These are phyloP conservation scores for Talinum fruticosum DNA, from an alignment of 148 eudicot genomes.

Conservation along the genomic window DNA sequence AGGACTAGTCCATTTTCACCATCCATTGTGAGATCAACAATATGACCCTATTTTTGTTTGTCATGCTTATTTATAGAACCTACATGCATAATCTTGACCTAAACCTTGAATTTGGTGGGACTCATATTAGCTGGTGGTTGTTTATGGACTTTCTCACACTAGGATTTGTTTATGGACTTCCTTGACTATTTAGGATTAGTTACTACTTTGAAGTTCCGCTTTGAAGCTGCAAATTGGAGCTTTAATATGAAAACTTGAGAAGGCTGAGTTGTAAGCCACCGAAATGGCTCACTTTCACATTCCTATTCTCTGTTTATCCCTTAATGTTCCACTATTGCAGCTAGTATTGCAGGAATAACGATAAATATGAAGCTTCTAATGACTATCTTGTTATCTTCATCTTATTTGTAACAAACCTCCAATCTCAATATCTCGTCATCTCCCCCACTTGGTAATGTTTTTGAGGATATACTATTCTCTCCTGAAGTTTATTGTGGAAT, in stretches of 20 bases:
- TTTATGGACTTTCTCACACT: not conserved
- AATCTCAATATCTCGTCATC: not conserved
- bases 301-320: no score
- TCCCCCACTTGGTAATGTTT: not conserved
- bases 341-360: no score
- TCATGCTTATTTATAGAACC: not conserved
- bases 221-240: not conserved
- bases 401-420: no score
- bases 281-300: no score
- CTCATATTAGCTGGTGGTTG: not conserved
- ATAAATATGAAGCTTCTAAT: no score
- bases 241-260: not conserved
- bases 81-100: not conserved
- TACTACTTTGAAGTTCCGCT: not conserved
- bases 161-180: not conserved
- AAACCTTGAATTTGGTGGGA: not conserved
- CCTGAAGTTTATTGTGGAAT: not conserved
- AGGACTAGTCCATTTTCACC: not conserved
- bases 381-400: no score
- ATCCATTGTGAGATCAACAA: not conserved
- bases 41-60: not conserved
- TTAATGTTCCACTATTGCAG: no score
- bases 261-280: not conserved
- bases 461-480: not conserved
- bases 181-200: not conserved